Conservation (phyloP, 106 monocot genomes). For the Ottelia alismoides region DNA sequence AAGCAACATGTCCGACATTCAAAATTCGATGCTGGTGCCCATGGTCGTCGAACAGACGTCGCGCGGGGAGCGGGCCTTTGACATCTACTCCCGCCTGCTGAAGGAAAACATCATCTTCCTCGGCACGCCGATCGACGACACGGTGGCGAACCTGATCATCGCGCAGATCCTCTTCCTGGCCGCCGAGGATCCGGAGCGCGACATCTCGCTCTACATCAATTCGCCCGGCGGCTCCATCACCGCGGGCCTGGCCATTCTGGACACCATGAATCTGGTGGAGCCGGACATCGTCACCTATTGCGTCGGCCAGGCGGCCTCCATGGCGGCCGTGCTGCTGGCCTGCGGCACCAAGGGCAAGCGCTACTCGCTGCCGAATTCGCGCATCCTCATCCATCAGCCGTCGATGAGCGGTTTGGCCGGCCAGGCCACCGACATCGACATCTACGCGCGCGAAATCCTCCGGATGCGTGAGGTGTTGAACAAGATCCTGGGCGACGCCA, state of each 20-base stretch:
- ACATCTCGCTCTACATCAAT: constrained; percentile 57
- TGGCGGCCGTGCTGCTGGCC: too few species aligned
- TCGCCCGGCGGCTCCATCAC: constrained; percentile 73
- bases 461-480: constrained; percentile 47
- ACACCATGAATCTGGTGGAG: constrained; percentile 59
- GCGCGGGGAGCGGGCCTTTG: constrained; percentile 55
- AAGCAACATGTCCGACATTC: too few species aligned
- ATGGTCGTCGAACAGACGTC: constrained; percentile 84
- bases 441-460: constrained; percentile 66
- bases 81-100: too few species aligned
- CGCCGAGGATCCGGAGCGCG: constrained; percentile 64
- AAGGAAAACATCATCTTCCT: constrained; percentile 68
- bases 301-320: constrained; percentile 68
- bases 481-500: constrained; percentile 44
- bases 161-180: constrained; percentile 72
- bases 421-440: constrained; percentile 48
- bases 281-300: constrained; percentile 59
- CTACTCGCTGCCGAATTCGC: constrained; percentile 42
- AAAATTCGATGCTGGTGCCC: constrained; percentile 48
- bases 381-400: constrained; percentile 76
- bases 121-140: constrained; percentile 51
- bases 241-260: constrained; percentile 64
- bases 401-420: constrained; percentile 40
- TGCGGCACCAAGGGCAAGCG: constrained; percentile 46
- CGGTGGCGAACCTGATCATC: constrained; percentile 42